phyloP scores from a whole-genome alignment of 164 flowering plant species.

The Annona cherimola region DNA sequence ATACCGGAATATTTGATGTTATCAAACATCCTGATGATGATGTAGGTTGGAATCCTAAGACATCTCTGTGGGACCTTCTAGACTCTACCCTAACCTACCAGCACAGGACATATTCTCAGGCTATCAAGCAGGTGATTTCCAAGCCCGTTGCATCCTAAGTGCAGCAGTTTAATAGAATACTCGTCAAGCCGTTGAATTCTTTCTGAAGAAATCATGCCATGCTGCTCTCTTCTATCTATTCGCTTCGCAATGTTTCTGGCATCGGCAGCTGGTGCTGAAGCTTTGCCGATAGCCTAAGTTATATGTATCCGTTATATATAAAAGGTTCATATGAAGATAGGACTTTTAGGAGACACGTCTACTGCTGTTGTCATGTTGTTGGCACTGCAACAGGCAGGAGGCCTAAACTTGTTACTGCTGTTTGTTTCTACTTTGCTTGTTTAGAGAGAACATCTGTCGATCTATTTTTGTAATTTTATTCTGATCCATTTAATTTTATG shows the following conservation, averaged over 20 bases:
- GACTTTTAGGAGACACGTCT: not conserved
- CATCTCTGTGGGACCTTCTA: slow-evolving; percentile 93
- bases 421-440: too few relatives aligned
- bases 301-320: not conserved
- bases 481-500: too few relatives aligned
- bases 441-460: too few relatives aligned
- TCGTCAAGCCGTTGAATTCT: not conserved
- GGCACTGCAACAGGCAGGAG: not conserved
- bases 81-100: slow-evolving; percentile 95
- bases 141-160: slow-evolving; percentile 52
- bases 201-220: not conserved
- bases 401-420: not conserved
- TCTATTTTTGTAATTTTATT: too few relatives aligned
- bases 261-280: not conserved
- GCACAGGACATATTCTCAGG: slow-evolving; percentile 91
- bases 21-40: not conserved
- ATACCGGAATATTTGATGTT: too few relatives aligned
- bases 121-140: slow-evolving; percentile 63
- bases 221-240: not conserved
- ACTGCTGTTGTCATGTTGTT: not conserved
- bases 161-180: not conserved
- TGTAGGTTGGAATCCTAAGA: slow-evolving; percentile 95
- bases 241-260: not conserved
- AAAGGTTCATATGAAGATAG: not conserved
- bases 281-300: not conserved